phyloP scores from a whole-genome alignment of 352 stramenopile genomes.

The Globisporangium acanthophoron region DNA sequence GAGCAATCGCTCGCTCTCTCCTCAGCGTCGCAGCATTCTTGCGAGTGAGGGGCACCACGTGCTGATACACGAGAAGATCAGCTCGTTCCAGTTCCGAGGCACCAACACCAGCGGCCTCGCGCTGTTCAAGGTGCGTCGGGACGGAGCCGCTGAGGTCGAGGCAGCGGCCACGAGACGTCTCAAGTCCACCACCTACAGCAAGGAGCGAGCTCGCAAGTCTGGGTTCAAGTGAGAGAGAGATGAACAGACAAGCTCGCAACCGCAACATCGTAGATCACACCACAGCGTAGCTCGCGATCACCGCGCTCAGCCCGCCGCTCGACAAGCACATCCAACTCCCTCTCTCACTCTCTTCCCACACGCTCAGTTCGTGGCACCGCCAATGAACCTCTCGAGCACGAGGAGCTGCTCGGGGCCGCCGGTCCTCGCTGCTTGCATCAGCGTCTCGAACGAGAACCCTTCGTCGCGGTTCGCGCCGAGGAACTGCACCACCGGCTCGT shows the following conservation, averaged over 20 bases:
- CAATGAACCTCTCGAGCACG: background rate
- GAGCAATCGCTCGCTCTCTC: background rate
- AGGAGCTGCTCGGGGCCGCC: background rate
- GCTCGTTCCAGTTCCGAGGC: slow-evolving; percentile 14
- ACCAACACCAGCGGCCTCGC: slow-evolving; percentile 2
- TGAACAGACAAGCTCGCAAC: background rate
- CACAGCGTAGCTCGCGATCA: background rate
- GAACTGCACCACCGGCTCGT: slow-evolving; percentile 8
- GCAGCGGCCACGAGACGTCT: slow-evolving; percentile 2
- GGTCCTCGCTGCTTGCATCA: slow-evolving; percentile 4
- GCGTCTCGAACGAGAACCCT: slow-evolving; percentile 5
- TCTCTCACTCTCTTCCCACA: background rate
- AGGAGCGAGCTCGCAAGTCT: slow-evolving; percentile 8
- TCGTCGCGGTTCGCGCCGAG: slow-evolving; percentile 5
- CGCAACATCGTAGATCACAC: background rate
- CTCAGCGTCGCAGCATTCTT: slow-evolving; percentile 11
- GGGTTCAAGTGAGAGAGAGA: background rate
- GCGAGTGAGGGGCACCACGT: slow-evolving; percentile 13
- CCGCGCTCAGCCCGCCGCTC: no score
- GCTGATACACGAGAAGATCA: slow-evolving; percentile 15
- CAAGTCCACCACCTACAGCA: slow-evolving; percentile 7
- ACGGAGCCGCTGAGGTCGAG: slow-evolving; percentile 3
- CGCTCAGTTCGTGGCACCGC: background rate
- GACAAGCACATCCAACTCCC: background rate
- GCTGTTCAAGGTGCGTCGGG: slow-evolving; percentile 11